phyloP scores from a whole-genome alignment of 2,329 filamentous ascomycete species.

The Immersiporthe knoxdaviesiana region DNA sequence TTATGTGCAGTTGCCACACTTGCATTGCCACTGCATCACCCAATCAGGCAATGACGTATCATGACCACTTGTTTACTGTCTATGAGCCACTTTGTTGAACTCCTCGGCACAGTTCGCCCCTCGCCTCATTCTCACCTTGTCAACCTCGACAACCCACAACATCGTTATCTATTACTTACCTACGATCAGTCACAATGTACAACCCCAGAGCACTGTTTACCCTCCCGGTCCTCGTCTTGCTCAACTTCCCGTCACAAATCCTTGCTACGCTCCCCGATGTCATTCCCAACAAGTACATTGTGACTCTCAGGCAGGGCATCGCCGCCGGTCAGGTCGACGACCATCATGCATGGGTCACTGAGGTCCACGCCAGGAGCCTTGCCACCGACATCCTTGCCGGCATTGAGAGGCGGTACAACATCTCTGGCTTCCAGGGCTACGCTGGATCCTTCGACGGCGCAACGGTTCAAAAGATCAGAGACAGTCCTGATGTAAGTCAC shows the following conservation, averaged over 20 bases:
- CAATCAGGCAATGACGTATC: background rate
- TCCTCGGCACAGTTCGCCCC: background rate
- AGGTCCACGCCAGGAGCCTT: slow-evolving; percentile 11
- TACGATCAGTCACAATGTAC: background rate
- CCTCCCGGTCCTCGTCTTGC: background rate
- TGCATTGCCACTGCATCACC: too few species aligned
- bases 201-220: background rate
- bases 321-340: background rate
- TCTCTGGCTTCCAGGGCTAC: slow-evolving; percentile 21
- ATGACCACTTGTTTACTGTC: background rate
- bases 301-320: background rate
- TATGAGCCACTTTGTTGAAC: background rate
- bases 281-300: background rate
- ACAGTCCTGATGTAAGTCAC: slow-evolving; percentile 14
- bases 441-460: slow-evolving; percentile 22
- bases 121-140: background rate
- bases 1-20: too few species aligned
- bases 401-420: slow-evolving; percentile 23
- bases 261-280: background rate
- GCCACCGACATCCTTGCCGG: slow-evolving; percentile 11
- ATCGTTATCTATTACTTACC: background rate
- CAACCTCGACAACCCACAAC: background rate
- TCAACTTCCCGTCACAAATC: background rate
- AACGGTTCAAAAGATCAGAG: slow-evolving; percentile 23
- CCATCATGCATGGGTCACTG: background rate